These are phyloP conservation scores for Lenwebbia sp. DNA, from an alignment of 345 rosid genomes.

Conservation along the genomic window DNA sequence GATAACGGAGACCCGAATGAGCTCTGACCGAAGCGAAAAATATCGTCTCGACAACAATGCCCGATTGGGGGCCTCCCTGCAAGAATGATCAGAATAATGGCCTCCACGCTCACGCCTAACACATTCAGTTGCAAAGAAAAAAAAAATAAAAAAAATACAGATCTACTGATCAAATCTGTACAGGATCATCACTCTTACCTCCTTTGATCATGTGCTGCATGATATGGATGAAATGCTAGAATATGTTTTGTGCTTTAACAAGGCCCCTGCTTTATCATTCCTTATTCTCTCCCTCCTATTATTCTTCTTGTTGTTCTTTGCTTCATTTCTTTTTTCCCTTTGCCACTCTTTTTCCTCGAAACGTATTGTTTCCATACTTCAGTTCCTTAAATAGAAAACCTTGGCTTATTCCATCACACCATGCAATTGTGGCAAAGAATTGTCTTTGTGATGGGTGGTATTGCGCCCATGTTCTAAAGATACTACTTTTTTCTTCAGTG, in stretches of 20 bases:
- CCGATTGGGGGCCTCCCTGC: not conserved
- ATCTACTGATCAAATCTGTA: not conserved
- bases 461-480: not conserved
- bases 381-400: not conserved
- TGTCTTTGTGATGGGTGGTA: slow-evolving; percentile 8
- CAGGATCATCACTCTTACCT: not conserved
- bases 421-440: slow-evolving; percentile 9
- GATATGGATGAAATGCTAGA: not conserved
- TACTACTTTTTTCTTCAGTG: not conserved
- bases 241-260: not conserved
- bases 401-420: slow-evolving; percentile 6
- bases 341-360: not conserved
- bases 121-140: not conserved
- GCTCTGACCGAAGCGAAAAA: not conserved
- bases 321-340: not conserved
- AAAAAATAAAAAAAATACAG: too few relatives aligned
- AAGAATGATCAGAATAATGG: not conserved
- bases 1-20: not conserved
- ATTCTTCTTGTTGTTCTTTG: not conserved
- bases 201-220: not conserved
- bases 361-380: not conserved
- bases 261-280: not conserved
- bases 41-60: not conserved
- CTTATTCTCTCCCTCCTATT: not conserved
- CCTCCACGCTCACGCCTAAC: not conserved